Base-by-base conservation (phyloP, 2,329 filamentous ascomycete species). In the Colletotrichum noveboracense region DNA sequence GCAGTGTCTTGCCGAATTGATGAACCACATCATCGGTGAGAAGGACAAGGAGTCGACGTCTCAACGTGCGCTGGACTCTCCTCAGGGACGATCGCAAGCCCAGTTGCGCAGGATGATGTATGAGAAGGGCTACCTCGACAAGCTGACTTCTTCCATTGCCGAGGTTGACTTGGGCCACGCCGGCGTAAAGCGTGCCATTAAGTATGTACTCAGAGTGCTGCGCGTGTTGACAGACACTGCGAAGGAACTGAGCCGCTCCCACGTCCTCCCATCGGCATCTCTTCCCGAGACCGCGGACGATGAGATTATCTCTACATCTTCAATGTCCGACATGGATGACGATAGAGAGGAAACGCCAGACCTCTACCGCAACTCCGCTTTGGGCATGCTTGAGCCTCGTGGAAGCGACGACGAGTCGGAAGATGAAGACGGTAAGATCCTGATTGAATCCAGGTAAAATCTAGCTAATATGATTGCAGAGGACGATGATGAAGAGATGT, bases 131-230 rank as follows among this genome's bases (percentile, higher is more conserved):
- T 98, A 97, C 83, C 93, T 98, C 76, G 91, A 94, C 28, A 94
- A 96, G 64, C 87, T 99, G 75, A 98, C 97, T 3, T 92, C 93
- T 14, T 98, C 97, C 1, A 96, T 99, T 79, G 95, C 97, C 21
- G 97, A 99, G 80, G 94, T 99, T 75, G 97, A 98, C 82, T 91
- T 99, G 76, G 98, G 97, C 79, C 98, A 97, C 84, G 96, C 96
- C 0, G 94, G 95, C 30, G 95, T 97, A 18, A 98, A 98, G 87
- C 93, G 96, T 62, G 96, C 96, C 16, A 95, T 99, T 81, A 99
- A 98, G 86, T 97, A 98, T 84, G 98, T 99, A 69, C 89, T 99
- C 61, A 94, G 95, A 48, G 96, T 98, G 5, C 89, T 99, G 26
- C 95, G 96, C 80, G 93, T 94, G 71, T 88, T 99, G 55, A 98